Base-by-base conservation (phyloP, 768 basidiomycete species). In the Amanita muscaria region DNA sequence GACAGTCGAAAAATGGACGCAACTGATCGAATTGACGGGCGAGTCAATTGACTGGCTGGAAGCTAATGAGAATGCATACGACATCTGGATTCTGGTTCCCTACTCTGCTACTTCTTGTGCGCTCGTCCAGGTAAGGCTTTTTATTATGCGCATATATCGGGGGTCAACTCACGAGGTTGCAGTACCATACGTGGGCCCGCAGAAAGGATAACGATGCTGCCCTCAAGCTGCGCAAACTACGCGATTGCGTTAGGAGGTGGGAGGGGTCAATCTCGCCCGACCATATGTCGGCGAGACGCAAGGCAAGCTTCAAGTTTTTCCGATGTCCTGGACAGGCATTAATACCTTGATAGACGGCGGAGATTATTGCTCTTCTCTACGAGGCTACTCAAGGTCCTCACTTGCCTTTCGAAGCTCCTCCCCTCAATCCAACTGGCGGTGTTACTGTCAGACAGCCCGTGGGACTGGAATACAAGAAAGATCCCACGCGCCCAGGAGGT, bases 181-280 rank as follows among this genome's bases (percentile, higher is more conserved):
- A 93, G 89, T 96, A 96, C 55, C 93, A 97, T 56, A 93, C 91
- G 0, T 96, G 85, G 79, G 89, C 88, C 3, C 72, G 91, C 38
- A 70, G 90, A 35, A 77, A 83, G 54, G 90, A 94, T 54, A 64
- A 70, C 3, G 76, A 79, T 5, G 88, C 91, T 4, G 77, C 81
- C 44, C 69, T 69, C 14, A 84, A 84, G 53, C 69, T 97, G 43
- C 78, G 76, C 53, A 81, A 83, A 60, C 65, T 96, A 42, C 80
- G 85, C 18, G 90, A 94, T 59, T 87, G 83, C 44, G 82, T 92
- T 11, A 72, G 81, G 47, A 71, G 83, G 48, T 97, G 92, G 91
- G 93, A 94, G 61, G 76, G 71, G 44, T 76, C 86, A 1, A 74
- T 92, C 47, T 87, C 84, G 48, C 83, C 87, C 38, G 92, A 96